These are phyloP conservation scores for Caryopteris hybrid DNA, from an alignment of 305 asterid genomes.

Conservation along the genomic window DNA sequence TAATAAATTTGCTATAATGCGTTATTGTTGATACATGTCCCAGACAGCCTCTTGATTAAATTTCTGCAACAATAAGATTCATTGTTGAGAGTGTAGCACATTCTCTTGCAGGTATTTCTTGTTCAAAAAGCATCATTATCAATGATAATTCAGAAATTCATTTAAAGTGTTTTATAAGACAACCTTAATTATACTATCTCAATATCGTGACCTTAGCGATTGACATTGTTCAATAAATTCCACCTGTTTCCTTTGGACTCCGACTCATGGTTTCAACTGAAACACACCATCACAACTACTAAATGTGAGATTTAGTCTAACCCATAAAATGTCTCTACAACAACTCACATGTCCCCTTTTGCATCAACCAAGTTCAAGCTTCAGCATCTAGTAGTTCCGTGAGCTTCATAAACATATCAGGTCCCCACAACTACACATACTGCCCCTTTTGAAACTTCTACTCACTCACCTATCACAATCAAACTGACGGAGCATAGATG, in stretches of 20 bases:
- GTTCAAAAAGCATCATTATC: neutral
- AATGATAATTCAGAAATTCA: neutral
- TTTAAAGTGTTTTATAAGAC: too few species aligned
- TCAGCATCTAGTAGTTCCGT: neutral
- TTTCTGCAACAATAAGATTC: neutral
- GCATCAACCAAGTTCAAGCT: slow-evolving; percentile 5
- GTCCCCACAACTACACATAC: neutral
- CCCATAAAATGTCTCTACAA: neutral
- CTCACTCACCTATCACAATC: neutral
- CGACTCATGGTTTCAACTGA: neutral
- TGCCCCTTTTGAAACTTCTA: neutral
- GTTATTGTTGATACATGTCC: neutral
- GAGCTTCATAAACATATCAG: neutral
- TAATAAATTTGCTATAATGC: neutral
- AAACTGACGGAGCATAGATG: neutral
- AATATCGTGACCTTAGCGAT: neutral
- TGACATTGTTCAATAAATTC: neutral
- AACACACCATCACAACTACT: neutral
- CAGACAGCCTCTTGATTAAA: neutral
- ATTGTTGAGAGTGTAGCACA: neutral
- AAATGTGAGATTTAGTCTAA: neutral
- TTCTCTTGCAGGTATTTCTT: neutral
- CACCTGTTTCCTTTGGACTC: neutral
- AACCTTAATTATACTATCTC: too few species aligned
- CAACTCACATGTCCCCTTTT: neutral